Evolutionary conservation across 139 green algal genomes (phyloP), one percentile per base, ranked within the genome.

Genomic region (Trebouxia sp.): DNA sequence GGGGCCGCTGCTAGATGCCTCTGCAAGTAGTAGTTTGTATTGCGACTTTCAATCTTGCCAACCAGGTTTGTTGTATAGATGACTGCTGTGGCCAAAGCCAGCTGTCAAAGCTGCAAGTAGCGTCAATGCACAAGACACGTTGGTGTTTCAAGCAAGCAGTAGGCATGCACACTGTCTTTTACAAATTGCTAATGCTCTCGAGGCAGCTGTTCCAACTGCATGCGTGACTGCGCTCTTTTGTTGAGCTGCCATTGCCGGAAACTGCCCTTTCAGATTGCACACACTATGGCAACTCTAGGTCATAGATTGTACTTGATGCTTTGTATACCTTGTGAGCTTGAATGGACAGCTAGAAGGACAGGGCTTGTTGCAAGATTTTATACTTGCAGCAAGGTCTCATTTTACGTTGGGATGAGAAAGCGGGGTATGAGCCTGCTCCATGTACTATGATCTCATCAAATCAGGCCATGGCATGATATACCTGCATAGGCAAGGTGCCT

Each of bases 401-500:
- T n/a, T n/a, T n/a, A n/a, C n/a, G n/a, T n/a, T n/a, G n/a, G n/a
- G n/a, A n/a, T n/a, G n/a, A n/a, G n/a, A n/a, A n/a, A n/a, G n/a
- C n/a, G n/a, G n/a, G n/a, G n/a, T n/a, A n/a, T n/a, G n/a, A n/a
- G n/a, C n/a, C n/a, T n/a, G n/a, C n/a, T n/a, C n/a, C n/a, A n/a
- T n/a, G n/a, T n/a, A n/a, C n/a, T n/a, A n/a, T n/a, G n/a, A n/a
- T n/a, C n/a, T n/a, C n/a, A n/a, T n/a, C n/a, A n/a, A n/a, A n/a
- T n/a, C 50, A 58, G 20, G 22, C 26, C 4, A 28, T 3, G 22
- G 4, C 20, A 58, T 3, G 15, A 6, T 22, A 22, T 10, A 77
- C 69, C 69, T 77, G 69, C 69, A 53, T 41, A 41, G 26, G 41
- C 69, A 37, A 56, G 43, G 69, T 77, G 69, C 22, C 69, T n/a